Evolutionary conservation across 169 alveolate genomes (phyloP), one percentile per base, ranked within the genome.

Genomic region (Perkinsus olseni): DNA sequence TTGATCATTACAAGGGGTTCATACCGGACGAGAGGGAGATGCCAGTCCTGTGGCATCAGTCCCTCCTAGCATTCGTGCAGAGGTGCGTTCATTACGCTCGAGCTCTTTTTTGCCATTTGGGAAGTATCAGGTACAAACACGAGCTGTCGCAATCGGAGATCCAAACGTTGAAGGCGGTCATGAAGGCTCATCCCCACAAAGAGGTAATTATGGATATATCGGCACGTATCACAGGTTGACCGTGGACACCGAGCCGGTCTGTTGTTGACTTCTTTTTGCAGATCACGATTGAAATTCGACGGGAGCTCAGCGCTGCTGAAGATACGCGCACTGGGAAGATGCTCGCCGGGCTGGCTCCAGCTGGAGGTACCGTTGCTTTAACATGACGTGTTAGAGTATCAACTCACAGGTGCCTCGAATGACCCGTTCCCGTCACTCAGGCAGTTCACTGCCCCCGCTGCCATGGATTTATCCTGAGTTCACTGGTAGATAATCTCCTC

Each of bases 21-120:
- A 48, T 51, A 13, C 74, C 92, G 92, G 94, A 95, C 39, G 95
- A 94, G 38, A 95, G 94, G 91, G 24, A 38, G 38, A 91, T 98
- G 93, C 99, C 99, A 38, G 99, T 98, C 91, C 93, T 97, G 34
- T 98, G 99, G 99, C 99, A 98, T 93, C 96, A 97, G 93, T 95
- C 97, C 74, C 95, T 98, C 0, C 96, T 98, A 13, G 96, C 96
- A 31, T 97, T 98, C 92, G 97, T 96, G 3, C 98, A 97, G 93
- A 93, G 96, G 38, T 94, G 91, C 31, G 28, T 62, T 24, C 31
- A 13, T 45, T 62, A 62, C 31, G 82, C 17, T 24, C 34, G 1
- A 62, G 1, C 17, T 8, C 82, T 24, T 28, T 3, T 24, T 62
- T 8, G 8, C 34, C 0, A 1, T 3, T 62, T 24, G 13, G 34